A percentile compares a stretch with the other conserved stretches of the same genome.
phyloP scores from a whole-genome alignment of 371 early-diverging fungal species.

The Globomyces sp. region DNA sequence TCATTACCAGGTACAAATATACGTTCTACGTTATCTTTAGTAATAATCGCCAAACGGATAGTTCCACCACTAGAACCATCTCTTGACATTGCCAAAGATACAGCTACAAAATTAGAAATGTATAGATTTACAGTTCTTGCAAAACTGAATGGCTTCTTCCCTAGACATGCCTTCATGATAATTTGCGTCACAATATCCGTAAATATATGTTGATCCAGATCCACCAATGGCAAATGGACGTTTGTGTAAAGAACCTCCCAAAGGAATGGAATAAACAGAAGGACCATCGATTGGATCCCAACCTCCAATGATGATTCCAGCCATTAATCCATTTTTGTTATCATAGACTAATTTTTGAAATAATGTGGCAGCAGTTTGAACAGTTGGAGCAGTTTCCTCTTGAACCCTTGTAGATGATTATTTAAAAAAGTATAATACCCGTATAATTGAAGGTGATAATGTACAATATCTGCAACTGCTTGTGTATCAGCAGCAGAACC shows the following conservation, averaged over 20 bases:
- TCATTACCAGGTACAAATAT: conserved; percentile 88
- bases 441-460: conserved; percentile 89
- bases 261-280: conserved; percentile 88
- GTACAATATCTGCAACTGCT: conserved; percentile 94
- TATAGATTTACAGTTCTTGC: conserved; percentile 78
- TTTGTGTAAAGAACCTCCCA: conserved; percentile 94
- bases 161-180: conserved; percentile 84
- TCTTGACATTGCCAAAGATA: conserved; percentile 94
- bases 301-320: conserved; percentile 99
- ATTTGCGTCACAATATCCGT: conserved; percentile 95
- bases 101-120: conserved; percentile 50
- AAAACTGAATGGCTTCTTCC: conserved; percentile 93
- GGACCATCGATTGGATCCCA: conserved; percentile 95
- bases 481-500: conserved; percentile 99
- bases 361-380: conserved; percentile 87
- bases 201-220: conserved; percentile 97
- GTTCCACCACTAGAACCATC: conserved; percentile 99
- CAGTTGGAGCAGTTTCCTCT: conserved; percentile 82
- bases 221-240: conserved; percentile 97
- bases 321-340: conserved; percentile 87
- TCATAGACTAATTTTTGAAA: conserved; percentile 95
- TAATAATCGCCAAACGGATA: conserved; percentile 95
- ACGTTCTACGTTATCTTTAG: conserved; percentile 86
- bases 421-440: conserved; percentile 51
- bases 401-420: conserved; percentile 59